A percentile compares a stretch with the other conserved stretches of the same genome.
Conservation (phyloP, 2,329 filamentous ascomycete species). For the Escovopsis sp. region DNA sequence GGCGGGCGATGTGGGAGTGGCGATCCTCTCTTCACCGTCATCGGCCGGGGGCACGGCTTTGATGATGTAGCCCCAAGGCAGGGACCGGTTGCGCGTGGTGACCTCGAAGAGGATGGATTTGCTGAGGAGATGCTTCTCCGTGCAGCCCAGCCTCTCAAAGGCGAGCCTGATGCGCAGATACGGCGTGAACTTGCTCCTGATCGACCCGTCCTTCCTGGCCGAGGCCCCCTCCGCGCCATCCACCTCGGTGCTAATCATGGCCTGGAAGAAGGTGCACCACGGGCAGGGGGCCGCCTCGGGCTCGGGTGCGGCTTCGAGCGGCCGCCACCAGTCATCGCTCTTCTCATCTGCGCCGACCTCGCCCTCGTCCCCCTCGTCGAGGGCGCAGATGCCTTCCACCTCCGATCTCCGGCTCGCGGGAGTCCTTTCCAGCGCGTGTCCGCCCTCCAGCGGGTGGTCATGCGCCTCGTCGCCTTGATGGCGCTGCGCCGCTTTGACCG, state of each 20-base stretch:
- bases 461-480: no score
- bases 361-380: neutral
- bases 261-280: constrained; percentile 25
- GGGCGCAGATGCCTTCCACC: no score
- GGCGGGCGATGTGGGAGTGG: neutral
- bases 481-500: neutral
- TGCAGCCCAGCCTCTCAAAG: constrained; percentile 22
- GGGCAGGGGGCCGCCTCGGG: constrained; percentile 12
- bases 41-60: constrained; percentile 10
- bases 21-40: neutral
- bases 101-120: constrained; percentile 22
- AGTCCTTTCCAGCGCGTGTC: no score
- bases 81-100: constrained; percentile 19
- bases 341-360: no score
- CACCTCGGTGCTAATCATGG: constrained; percentile 17
- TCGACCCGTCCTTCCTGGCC: constrained; percentile 1
- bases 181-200: constrained; percentile 19
- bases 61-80: constrained; percentile 24
- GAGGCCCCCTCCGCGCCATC: constrained; percentile 9
- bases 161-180: constrained; percentile 24
- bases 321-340: no score
- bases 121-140: constrained; percentile 23
- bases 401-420: no score
- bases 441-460: neutral
- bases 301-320: no score